Evolutionary conservation across 805 yeast species (phyloP).

Genomic region (Teunomyces pallodes): DNA sequence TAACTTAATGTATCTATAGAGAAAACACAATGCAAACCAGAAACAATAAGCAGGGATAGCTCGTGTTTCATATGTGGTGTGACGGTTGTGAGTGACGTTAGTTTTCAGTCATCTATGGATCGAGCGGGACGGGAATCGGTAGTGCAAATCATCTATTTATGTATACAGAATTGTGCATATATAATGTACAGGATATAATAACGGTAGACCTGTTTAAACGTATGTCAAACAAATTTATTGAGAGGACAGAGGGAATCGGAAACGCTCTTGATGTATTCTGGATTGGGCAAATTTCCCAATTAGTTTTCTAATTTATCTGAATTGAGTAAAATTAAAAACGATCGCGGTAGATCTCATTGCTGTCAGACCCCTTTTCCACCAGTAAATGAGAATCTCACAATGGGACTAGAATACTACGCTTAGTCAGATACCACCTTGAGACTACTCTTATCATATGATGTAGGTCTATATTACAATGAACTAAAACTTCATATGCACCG

Average conservation of each 20-base stretch:
- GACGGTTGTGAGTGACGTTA: background rate
- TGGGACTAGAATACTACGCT: background rate
- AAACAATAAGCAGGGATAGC: background rate
- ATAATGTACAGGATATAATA: background rate
- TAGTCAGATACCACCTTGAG: too few relatives aligned
- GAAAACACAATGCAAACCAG: background rate
- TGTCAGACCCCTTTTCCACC: background rate
- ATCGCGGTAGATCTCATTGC: background rate
- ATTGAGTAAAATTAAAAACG: background rate
- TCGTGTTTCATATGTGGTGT: background rate
- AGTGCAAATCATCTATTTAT: too few relatives aligned
- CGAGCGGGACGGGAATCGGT: too few relatives aligned
- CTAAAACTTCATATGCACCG: background rate
- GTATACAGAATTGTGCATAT: background rate
- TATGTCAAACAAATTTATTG: background rate
- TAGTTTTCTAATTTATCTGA: background rate
- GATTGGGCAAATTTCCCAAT: background rate
- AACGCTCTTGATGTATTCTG: background rate
- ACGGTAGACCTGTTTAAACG: background rate
- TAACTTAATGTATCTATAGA: slow-evolving; percentile 14
- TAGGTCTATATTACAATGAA: background rate
- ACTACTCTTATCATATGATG: background rate
- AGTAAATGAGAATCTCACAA: background rate
- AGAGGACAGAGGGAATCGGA: background rate
- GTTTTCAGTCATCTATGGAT: background rate